These are phyloP conservation scores for Aspergillus saccharolyticus DNA, from an alignment of 495 filamentous ascomycete genomes.

Conservation along the genomic window DNA sequence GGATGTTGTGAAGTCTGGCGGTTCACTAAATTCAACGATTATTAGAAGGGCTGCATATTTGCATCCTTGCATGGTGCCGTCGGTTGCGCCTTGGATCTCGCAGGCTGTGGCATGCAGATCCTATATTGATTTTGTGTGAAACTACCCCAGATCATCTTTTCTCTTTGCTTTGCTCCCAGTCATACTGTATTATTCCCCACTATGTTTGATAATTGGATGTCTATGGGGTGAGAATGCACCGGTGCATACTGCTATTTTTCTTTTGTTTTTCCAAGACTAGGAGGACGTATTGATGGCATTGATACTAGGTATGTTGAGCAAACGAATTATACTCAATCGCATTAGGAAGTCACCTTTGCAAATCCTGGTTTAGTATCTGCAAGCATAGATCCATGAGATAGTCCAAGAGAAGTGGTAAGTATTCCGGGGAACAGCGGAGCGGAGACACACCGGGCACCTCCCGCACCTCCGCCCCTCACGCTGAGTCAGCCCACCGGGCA, in stretches of 20 bases:
- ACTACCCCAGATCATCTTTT: not conserved
- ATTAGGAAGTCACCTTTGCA: too few species aligned
- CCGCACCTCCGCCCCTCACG: constrained; percentile 7
- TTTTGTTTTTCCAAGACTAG: not conserved
- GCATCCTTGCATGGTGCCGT: not conserved
- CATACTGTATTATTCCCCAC: constrained; percentile 4
- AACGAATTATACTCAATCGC: too few species aligned
- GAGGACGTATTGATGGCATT: not conserved
- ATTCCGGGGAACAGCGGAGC: not conserved
- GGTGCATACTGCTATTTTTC: not conserved
- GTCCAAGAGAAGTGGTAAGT: too few species aligned
- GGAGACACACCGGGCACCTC: not conserved
- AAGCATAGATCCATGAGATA: too few species aligned
- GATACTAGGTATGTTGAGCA: not conserved
- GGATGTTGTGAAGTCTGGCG: constrained; percentile 6
- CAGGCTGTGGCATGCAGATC: constrained; percentile 1
- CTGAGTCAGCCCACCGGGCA: constrained; percentile 6
- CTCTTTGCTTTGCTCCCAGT: not conserved
- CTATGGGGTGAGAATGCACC: not conserved
- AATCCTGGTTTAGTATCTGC: too few species aligned
- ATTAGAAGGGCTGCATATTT: constrained; percentile 6
- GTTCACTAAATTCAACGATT: not conserved
- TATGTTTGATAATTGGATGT: not conserved
- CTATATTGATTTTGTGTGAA: not conserved
- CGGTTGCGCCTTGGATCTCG: not conserved